Percentiles rank a stretch among this genome's conserved stretches.
Conservation (phyloP, 331 rosid genomes). For the Malus hybrid region DNA sequence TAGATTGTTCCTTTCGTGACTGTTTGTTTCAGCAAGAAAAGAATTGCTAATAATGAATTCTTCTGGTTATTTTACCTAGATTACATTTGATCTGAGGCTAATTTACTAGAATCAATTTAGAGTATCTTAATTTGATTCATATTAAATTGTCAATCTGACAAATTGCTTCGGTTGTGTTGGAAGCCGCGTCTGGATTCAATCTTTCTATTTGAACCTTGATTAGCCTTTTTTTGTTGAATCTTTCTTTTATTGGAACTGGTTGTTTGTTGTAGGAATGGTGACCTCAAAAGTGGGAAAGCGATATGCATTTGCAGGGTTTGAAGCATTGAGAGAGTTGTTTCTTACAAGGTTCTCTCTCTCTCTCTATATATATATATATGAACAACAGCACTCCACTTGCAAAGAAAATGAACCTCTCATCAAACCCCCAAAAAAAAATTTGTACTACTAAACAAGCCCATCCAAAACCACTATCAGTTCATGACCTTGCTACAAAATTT, state of each 20-base stretch:
- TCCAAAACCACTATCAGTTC: not conserved
- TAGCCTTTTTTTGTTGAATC: not conserved
- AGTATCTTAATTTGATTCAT: not conserved
- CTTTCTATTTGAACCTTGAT: not conserved
- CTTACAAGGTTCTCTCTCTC: slow-evolving; percentile 49
- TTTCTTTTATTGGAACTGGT: not conserved
- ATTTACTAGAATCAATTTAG: not conserved
- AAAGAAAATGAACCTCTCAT: not conserved
- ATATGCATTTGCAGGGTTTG: slow-evolving; percentile 85
- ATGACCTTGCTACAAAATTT: not conserved
- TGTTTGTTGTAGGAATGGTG: slow-evolving; percentile 68
- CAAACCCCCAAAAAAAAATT: not conserved
- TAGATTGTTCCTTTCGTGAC: not conserved
- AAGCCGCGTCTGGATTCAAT: not conserved
- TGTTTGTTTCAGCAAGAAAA: not conserved
- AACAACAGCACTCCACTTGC: not conserved
- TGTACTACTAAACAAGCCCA: not conserved
- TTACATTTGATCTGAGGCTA: not conserved
- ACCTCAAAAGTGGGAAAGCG: slow-evolving; percentile 96
- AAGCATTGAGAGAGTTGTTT: slow-evolving; percentile 79
- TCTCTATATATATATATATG: not conserved
- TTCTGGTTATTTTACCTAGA: not conserved
- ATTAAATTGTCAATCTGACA: not conserved
- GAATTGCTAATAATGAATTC: not conserved
- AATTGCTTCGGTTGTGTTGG: not conserved